A percentile compares a stretch with the other conserved stretches of the same genome.
These are phyloP conservation scores for Xylaria venustula DNA, from an alignment of 495 filamentous ascomycete species.

Conservation along the genomic window DNA sequence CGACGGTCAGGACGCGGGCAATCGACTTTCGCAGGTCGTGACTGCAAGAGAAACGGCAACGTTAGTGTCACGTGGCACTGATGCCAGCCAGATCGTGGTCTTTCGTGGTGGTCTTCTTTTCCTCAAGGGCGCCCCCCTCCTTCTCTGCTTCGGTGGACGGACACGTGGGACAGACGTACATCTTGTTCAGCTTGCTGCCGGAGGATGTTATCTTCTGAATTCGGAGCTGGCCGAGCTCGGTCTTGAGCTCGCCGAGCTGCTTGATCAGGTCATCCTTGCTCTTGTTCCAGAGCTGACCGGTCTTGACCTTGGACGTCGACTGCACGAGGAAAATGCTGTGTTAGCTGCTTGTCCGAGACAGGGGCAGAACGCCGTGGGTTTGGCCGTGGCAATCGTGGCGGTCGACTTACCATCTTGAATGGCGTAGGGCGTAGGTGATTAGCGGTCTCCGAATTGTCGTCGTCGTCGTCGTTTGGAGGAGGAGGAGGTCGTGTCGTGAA, in stretches of 20 bases:
- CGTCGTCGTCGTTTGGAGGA: constrained; percentile 5
- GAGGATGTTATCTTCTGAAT: constrained; percentile 96
- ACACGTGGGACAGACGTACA: constrained; percentile 68
- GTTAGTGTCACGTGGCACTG: no score
- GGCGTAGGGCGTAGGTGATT: constrained; percentile 32
- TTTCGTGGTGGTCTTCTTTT: background rate
- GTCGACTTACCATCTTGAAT: constrained; percentile 50
- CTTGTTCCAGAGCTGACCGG: constrained; percentile 95
- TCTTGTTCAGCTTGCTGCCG: constrained; percentile 92
- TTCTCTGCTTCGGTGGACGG: no score
- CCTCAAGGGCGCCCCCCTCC: no score
- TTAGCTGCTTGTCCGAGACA: constrained; percentile 11
- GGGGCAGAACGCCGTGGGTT: background rate
- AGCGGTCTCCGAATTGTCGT: constrained; percentile 36
- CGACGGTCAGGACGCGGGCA: constrained; percentile 95
- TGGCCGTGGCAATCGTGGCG: no score
- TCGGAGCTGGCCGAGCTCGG: constrained; percentile 86
- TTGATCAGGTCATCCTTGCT: constrained; percentile 94
- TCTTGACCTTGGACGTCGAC: constrained; percentile 92
- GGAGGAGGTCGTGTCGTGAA: constrained; percentile 30
- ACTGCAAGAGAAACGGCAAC: constrained; percentile 43
- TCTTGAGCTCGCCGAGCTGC: constrained; percentile 92
- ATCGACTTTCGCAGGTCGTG: constrained; percentile 99
- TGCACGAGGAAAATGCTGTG: constrained; percentile 33
- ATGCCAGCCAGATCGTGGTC: no score